Percentiles rank a stretch among this genome's conserved stretches.
Evolutionary conservation across 148 eudicot genomes (phyloP).

Genomic region (Spergularia bocconei): DNA sequence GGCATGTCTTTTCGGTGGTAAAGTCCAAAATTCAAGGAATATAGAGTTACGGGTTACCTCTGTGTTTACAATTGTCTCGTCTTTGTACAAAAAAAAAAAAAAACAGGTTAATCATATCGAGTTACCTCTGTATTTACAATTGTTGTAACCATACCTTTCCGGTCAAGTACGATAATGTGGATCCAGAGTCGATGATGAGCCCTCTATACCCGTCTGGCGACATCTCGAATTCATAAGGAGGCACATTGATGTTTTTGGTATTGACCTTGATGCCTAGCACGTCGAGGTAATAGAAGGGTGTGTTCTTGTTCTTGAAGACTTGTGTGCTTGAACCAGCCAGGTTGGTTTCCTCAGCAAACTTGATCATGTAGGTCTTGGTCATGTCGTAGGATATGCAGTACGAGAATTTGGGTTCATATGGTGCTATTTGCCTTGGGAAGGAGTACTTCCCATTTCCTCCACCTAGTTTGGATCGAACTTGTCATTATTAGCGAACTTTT

Average conservation of each 20-base stretch:
- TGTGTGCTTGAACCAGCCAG: not conserved
- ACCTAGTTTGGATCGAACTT: too few species aligned
- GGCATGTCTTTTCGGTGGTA: too few species aligned
- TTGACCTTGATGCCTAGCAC: not conserved
- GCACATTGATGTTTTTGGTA: not conserved
- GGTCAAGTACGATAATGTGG: slow-evolving; percentile 7
- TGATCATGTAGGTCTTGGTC: not conserved
- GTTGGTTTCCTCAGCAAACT: slow-evolving; percentile 1
- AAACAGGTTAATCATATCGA: too few species aligned
- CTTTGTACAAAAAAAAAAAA: too few species aligned
- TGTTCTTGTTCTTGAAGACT: not conserved
- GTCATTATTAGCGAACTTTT: too few species aligned
- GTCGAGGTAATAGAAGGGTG: slow-evolving; percentile 9
- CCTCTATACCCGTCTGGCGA: slow-evolving; percentile 11
- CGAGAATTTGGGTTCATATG: not conserved
- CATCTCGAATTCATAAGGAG: slow-evolving; percentile 8
- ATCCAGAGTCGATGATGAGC: slow-evolving; percentile 11
- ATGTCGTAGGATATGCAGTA: slow-evolving; percentile 9
- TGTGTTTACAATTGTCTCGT: too few species aligned
- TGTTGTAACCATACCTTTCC: too few species aligned
- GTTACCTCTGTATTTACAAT: too few species aligned
- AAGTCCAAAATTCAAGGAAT: too few species aligned
- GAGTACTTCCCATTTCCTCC: slow-evolving; percentile 14
- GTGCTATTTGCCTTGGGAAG: not conserved
- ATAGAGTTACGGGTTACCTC: too few species aligned